Evolutionary conservation across 805 yeast species (phyloP), one percentile per base, ranked within the genome.

Genomic region (Candida easanensis): DNA sequence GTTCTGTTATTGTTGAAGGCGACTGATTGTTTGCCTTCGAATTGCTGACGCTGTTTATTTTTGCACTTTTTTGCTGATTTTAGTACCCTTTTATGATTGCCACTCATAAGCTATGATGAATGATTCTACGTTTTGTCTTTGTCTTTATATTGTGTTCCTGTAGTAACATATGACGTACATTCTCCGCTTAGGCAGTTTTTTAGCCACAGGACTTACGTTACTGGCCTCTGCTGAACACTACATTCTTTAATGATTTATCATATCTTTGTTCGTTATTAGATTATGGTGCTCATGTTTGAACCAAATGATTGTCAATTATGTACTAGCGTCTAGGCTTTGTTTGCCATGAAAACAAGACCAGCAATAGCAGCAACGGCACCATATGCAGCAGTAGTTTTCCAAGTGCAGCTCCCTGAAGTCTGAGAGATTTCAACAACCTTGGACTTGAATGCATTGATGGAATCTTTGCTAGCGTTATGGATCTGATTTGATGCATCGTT

Each of bases 381-480:
- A 31, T 41, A 45, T 16, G 41, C 47, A 19, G 36, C n/a, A 4
- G 21, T 5, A 4, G 30, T 36, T 35, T 31, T 46, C 43, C 32
- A 28, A 7, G 14, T 19, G 1, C 21, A 34, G 6, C 16, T 15
- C 9, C 15, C 34, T 15, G 10, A 32, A 17, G 14, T 35, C 9
- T 20, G 38, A 14, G 34, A 39, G 1, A 50, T 19, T 18, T 40
- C 45, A n/a, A 54, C 49, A 20, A 47, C 37, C 21, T 50, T 54
- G 1, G 51, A 39, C 14, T 43, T 48, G 31, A 51, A 52, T 1
- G 50, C 39, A 38, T 54, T 53, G 19, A 54, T 46, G 6, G 40
- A 41, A 3, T 52, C 35, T 28, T 38, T 50, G 34, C 48, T 49
- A 8, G 42, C 50, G 16, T 17, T 46, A 11, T 36, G 41, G 17